Percentiles rank a stretch among this genome's conserved stretches.
Evolutionary conservation across 495 filamentous ascomycete genomes (phyloP).

Genomic region (Aspergillus egyptiacus): DNA sequence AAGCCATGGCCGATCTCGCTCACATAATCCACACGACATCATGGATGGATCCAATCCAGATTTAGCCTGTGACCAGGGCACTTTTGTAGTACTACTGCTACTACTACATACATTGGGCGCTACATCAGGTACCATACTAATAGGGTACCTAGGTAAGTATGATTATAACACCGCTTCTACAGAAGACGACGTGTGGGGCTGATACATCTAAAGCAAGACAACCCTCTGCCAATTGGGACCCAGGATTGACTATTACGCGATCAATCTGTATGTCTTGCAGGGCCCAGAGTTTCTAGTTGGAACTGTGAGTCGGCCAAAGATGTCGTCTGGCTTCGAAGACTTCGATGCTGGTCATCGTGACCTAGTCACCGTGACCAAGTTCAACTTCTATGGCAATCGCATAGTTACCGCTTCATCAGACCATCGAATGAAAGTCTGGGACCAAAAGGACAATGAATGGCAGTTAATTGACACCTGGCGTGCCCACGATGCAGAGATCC

Average conservation of each 20-base stretch:
- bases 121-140: neutral
- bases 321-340: constrained; percentile 51
- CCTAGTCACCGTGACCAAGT: constrained; percentile 45
- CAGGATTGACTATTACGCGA: neutral
- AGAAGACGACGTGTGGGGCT: neutral
- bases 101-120: neutral
- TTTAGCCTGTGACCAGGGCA: neutral
- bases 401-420: constrained; percentile 88
- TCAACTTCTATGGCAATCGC: constrained; percentile 81
- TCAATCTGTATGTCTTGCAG: constrained; percentile 16
- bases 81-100: constrained; percentile 2
- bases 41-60: constrained; percentile 3
- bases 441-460: constrained; percentile 74
- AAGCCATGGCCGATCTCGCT: constrained; percentile 13
- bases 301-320: constrained; percentile 25
- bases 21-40: constrained; percentile 8
- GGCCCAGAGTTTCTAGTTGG: constrained; percentile 18
- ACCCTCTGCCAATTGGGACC: neutral
- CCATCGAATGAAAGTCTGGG: constrained; percentile 90
- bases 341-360: constrained; percentile 61
- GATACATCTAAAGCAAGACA: constrained; percentile 6
- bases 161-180: neutral
- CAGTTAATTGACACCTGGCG: constrained; percentile 79
- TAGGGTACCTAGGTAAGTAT: neutral
- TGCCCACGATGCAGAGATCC: constrained; percentile 86